Conservation (phyloP, 768 basidiomycete species). For the Leccinellum albellum region DNA sequence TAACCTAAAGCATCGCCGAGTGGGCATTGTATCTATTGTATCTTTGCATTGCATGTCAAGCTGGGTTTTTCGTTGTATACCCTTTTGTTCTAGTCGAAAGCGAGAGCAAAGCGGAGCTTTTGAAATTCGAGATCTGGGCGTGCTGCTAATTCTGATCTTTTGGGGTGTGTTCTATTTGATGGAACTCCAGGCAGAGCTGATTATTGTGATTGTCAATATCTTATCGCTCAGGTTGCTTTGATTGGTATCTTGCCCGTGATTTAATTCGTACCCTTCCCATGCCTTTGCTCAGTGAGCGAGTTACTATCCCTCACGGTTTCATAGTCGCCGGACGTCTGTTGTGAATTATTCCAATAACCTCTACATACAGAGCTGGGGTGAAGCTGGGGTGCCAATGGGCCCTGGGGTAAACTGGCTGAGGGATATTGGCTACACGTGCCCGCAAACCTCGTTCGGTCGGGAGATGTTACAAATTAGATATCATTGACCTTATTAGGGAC, state of each 20-base stretch:
- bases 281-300: background rate
- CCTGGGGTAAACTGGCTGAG: slow-evolving; percentile 3
- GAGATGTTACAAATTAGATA: background rate
- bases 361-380: background rate
- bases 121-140: background rate
- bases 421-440: slow-evolving; percentile 20
- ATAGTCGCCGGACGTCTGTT: background rate
- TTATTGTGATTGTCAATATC: background rate
- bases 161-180: background rate
- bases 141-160: background rate
- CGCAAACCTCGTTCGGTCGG: slow-evolving; percentile 1
- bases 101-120: background rate
- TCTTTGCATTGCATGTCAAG: slow-evolving; percentile 6
- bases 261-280: background rate
- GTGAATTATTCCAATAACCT: background rate
- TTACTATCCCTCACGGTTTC: background rate
- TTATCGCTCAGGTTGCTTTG: background rate
- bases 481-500: background rate
- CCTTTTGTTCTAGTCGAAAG: background rate
- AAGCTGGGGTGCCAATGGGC: slow-evolving; percentile 13
- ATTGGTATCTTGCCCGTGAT: background rate
- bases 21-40: slow-evolving; percentile 12
- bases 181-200: background rate
- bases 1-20: slow-evolving; percentile 11
- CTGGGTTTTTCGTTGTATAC: background rate